A percentile compares a stretch with the other conserved stretches of the same genome.
Evolutionary conservation across 257 asterid species (phyloP).

Genomic region (Nicotiana paniculata): DNA sequence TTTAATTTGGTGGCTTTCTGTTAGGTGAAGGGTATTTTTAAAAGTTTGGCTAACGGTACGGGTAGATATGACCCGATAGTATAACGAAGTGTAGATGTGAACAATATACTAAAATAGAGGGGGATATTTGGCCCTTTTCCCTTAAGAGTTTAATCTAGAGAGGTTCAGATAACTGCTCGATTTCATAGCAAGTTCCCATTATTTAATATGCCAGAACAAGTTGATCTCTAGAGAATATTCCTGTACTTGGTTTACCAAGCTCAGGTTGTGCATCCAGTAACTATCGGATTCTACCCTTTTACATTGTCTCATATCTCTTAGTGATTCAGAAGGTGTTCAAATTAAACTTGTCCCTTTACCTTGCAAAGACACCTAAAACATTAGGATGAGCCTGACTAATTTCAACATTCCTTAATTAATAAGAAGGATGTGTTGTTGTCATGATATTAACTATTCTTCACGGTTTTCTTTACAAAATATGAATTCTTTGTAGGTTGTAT

Average conservation of each 20-base stretch:
- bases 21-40: no score
- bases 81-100: no score
- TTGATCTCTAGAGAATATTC: not conserved
- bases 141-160: not conserved
- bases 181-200: not conserved
- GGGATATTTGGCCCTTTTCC: no score
- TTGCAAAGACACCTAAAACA: not conserved
- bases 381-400: not conserved
- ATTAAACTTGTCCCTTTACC: not conserved
- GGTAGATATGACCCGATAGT: no score
- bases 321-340: not conserved
- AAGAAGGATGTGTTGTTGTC: not conserved
- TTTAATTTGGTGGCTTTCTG: no score
- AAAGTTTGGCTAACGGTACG: no score
- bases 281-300: not conserved
- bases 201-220: not conserved
- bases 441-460: not conserved
- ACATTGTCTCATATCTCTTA: not conserved
- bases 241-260: not conserved
- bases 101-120: no score
- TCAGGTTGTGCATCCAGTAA: not conserved
- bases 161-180: not conserved
- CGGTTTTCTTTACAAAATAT: not conserved
- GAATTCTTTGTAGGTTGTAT: not conserved
- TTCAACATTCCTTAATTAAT: not conserved